Percentiles rank a stretch among this genome's conserved stretches.
These are phyloP conservation scores for Euphorbia lathyris DNA, from an alignment of 345 rosid genomes.

Conservation along the genomic window DNA sequence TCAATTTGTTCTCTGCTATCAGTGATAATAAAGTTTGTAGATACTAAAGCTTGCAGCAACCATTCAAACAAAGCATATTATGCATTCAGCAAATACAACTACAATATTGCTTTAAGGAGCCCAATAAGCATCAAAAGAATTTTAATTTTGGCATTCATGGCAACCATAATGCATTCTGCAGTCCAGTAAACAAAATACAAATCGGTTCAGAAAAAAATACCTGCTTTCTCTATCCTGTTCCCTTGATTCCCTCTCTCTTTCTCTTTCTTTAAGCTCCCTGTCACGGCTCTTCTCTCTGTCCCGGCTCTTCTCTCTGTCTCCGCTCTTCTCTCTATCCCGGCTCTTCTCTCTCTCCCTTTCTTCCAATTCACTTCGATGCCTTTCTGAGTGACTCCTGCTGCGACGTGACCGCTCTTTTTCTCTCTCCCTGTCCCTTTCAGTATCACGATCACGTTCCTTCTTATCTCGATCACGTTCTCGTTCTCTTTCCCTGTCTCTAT, in stretches of 20 bases:
- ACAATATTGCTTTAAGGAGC: not conserved
- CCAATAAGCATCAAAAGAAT: not conserved
- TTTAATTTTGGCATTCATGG: not conserved
- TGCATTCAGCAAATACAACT: not conserved
- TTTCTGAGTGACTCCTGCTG: slow-evolving; percentile 58
- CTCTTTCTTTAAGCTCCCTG: slow-evolving; percentile 59
- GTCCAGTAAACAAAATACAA: not conserved
- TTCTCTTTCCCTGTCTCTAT: slow-evolving; percentile 29
- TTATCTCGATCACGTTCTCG: slow-evolving; percentile 35
- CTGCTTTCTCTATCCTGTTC: slow-evolving; percentile 78
- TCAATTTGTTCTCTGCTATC: not conserved
- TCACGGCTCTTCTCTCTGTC: slow-evolving; percentile 50
- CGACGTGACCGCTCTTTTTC: slow-evolving; percentile 47
- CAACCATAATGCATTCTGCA: not conserved
- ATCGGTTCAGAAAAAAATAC: slow-evolving; percentile 32
- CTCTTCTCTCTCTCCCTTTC: slow-evolving; percentile 46
- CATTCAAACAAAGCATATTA: not conserved
- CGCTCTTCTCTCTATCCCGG: slow-evolving; percentile 9
- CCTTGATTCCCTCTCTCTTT: slow-evolving; percentile 54
- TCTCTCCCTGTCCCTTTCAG: slow-evolving; percentile 38
- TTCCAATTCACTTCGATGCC: slow-evolving; percentile 44
- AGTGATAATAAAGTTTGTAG: not conserved
- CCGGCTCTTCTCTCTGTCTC: slow-evolving; percentile 44
- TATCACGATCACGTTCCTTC: slow-evolving; percentile 30
- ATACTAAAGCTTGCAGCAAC: not conserved